Base-by-base conservation (phyloP, 192 early-diverging fungal species). In the Backusella morwellensis region DNA sequence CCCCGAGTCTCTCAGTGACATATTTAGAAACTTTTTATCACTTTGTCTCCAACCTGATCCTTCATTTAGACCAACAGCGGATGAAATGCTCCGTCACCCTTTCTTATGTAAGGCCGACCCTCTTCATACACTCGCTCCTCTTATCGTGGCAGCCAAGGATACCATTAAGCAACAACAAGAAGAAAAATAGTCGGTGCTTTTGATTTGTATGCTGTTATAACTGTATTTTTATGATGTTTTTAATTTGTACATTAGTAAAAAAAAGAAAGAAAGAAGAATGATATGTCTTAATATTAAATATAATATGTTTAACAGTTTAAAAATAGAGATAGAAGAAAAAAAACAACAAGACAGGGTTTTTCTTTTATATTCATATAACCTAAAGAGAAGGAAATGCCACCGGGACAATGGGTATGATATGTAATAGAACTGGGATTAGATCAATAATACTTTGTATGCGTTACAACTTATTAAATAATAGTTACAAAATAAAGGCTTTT, bases 21-120 rank as follows among this genome's bases (percentile, higher is more conserved):
- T 88, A n/a, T 98, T 97, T 82, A 86, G 90, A 36, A 92, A 95
- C 76, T 99, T 99, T 80, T 88, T 99, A 82, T 78, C 85, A 3
- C 84, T 88, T 75, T 90, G 90, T 34, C 86, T 99, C 21, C 92
- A 95, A 77, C 96, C 97, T 19, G 93, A 95, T 77, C 87, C 92
- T 0, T 93, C 93, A 21, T 89, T 89, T 76, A 90, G 97, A 44
- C 95, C 94, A 0, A 90, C 90, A 15, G 94, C 95, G 6, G 86
- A 85, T 19, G 91, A 96, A 80, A 81, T 97, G 41, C 83, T 98
- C 66, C 83, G 86, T 79, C 97, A 98, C 86, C 93, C 93, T 21
- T 98, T 98, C 81, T 79, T 98, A 77, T 83, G 86, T 63, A 93
- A 92, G 81, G 91, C 95, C 0, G 95, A 95, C 36, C 93, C 95